These are phyloP conservation scores for Glonium stellatum DNA, from an alignment of 495 filamentous ascomycete species.

Conservation along the genomic window DNA sequence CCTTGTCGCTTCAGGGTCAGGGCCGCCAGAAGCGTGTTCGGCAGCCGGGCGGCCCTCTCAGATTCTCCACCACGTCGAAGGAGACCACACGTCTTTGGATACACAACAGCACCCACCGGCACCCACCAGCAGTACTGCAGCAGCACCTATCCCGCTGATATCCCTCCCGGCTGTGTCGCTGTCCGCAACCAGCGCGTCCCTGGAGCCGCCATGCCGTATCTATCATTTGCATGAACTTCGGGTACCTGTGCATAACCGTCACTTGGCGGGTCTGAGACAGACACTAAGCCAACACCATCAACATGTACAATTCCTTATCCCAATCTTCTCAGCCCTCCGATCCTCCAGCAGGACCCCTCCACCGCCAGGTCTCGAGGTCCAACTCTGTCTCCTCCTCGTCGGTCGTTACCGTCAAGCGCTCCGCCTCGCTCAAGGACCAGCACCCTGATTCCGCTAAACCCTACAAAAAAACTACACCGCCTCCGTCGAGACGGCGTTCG, in stretches of 20 bases:
- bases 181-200: slow-evolving; percentile 16
- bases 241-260: slow-evolving; percentile 16
- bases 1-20: not conserved
- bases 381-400: slow-evolving; percentile 34
- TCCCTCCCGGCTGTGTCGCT: not conserved
- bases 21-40: not conserved
- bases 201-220: slow-evolving; percentile 20
- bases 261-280: slow-evolving; percentile 22
- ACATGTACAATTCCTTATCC: slow-evolving; percentile 17
- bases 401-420: slow-evolving; percentile 34
- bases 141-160: not conserved
- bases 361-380: slow-evolving; percentile 28
- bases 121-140: too few relatives aligned
- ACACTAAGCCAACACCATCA: slow-evolving; percentile 15
- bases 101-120: not conserved
- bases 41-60: slow-evolving; percentile 6
- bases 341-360: not conserved
- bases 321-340: not conserved
- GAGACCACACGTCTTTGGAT: not conserved
- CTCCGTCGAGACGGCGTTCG: slow-evolving; percentile 29
- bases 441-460: slow-evolving; percentile 21
- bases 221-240: slow-evolving; percentile 20
- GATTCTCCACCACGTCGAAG: not conserved
- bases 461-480: slow-evolving; percentile 26
- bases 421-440: slow-evolving; percentile 32